These are phyloP conservation scores for Colletotrichum sp. DNA, from an alignment of 2,329 filamentous ascomycete species.

Conservation along the genomic window DNA sequence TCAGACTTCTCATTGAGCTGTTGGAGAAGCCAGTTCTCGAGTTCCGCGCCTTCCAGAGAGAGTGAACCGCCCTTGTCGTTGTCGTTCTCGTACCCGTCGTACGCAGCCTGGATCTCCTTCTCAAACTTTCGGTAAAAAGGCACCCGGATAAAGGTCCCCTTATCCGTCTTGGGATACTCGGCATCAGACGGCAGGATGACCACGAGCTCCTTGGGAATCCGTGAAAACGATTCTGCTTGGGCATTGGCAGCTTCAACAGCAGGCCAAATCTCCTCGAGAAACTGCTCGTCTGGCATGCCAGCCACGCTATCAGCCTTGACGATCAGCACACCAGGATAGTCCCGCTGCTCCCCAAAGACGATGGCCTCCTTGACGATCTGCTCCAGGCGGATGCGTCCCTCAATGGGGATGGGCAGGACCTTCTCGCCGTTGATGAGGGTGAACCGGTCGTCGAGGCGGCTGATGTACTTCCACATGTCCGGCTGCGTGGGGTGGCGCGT, in stretches of 20 bases:
- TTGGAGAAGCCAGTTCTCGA: conserved; percentile 26
- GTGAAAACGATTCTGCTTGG: conserved; percentile 45
- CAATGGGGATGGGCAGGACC: conserved; percentile 38
- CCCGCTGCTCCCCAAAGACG: conserved; percentile 37
- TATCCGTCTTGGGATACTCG: conserved; percentile 47
- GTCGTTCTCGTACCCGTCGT: neutral
- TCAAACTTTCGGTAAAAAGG: conserved; percentile 41
- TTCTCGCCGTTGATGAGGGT: conserved; percentile 45
- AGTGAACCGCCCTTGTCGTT: conserved; percentile 23
- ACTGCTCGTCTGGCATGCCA: conserved; percentile 33
- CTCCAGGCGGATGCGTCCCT: conserved; percentile 36
- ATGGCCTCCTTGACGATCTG: conserved; percentile 35
- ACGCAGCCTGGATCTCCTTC: conserved; percentile 29
- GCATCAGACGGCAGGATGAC: conserved; percentile 33
- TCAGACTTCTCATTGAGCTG: neutral
- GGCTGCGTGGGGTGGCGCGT: conserved; percentile 38
- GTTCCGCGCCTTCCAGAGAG: conserved; percentile 22
- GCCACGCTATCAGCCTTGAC: conserved; percentile 30
- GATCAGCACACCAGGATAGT: conserved; percentile 34
- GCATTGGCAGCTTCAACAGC: conserved; percentile 34
- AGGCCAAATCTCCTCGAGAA: conserved; percentile 33
- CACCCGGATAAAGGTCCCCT: conserved; percentile 49
- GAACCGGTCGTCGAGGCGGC: conserved; percentile 41
- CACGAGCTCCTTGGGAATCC: conserved; percentile 46
- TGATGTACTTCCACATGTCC: conserved; percentile 42